Evolutionary conservation across 2,329 filamentous ascomycete genomes (phyloP).

Genomic region (Leptodontidium sp.): DNA sequence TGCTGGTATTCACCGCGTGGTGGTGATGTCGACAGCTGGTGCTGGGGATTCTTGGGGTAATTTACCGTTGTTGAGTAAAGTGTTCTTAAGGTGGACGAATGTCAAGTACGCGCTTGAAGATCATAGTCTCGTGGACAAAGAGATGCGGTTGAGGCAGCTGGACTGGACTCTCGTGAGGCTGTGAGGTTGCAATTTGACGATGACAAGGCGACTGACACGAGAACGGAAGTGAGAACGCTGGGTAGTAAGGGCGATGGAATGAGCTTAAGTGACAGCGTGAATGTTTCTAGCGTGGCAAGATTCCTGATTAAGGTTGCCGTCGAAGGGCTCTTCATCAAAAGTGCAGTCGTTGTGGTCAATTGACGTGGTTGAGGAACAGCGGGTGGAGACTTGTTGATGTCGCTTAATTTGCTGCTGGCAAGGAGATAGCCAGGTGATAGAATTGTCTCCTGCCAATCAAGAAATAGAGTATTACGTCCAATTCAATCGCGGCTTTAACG

Average conservation of each 20-base stretch:
- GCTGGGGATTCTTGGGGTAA: slow-evolving; percentile 51
- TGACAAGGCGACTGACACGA: slow-evolving; percentile 37
- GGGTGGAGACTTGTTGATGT: background rate
- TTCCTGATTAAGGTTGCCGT: slow-evolving; percentile 49
- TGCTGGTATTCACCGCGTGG: slow-evolving; percentile 46
- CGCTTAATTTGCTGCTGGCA: no score
- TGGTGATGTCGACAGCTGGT: slow-evolving; percentile 52
- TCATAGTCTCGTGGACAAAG: slow-evolving; percentile 49
- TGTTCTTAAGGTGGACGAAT: slow-evolving; percentile 51
- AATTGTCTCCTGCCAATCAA: no score
- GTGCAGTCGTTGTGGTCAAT: slow-evolving; percentile 38
- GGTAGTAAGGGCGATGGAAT: slow-evolving; percentile 47
- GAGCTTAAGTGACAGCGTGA: slow-evolving; percentile 45
- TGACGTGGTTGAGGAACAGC: slow-evolving; percentile 17
- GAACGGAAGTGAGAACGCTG: slow-evolving; percentile 42
- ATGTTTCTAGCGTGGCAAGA: slow-evolving; percentile 43
- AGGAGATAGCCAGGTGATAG: no score
- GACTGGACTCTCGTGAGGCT: slow-evolving; percentile 51
- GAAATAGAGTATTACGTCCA: no score
- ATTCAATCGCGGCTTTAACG: no score
- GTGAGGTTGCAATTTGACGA: slow-evolving; percentile 46
- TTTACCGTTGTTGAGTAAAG: slow-evolving; percentile 48
- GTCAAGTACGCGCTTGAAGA: slow-evolving; percentile 52
- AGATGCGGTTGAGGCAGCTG: slow-evolving; percentile 48
- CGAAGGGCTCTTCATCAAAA: slow-evolving; percentile 38